A percentile compares a stretch with the other conserved stretches of the same genome.
Evolutionary conservation across 2,329 filamentous ascomycete species (phyloP).

Genomic region (Scedosporium apiospermum): DNA sequence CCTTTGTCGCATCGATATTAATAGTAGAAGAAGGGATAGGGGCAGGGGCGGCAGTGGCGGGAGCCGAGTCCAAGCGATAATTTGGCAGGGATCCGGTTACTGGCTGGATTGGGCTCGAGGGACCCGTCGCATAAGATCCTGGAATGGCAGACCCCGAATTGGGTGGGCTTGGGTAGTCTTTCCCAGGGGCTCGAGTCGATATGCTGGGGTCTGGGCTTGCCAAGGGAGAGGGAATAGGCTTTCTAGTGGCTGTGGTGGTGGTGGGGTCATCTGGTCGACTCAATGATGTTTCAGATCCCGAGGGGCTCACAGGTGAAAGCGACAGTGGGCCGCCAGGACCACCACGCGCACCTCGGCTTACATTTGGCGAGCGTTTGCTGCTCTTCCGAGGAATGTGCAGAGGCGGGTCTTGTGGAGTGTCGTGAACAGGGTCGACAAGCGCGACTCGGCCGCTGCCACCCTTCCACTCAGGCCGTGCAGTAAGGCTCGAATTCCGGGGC

Average conservation of each 20-base stretch:
- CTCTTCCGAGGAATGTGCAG: conserved; percentile 44
- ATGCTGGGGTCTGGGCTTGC: conserved; percentile 1
- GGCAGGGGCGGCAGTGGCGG: conserved; percentile 9
- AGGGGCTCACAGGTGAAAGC: conserved; percentile 21
- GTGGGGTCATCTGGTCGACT: conserved; percentile 10
- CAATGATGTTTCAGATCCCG: conserved; percentile 24
- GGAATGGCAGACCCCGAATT: conserved; percentile 17
- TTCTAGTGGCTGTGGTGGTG: conserved; percentile 20
- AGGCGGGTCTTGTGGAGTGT: conserved; percentile 47
- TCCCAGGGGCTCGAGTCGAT: conserved; percentile 16
- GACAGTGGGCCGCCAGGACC: conserved; percentile 4
- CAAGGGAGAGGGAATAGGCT: conserved; percentile 15
- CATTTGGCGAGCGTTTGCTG: conserved; percentile 26
- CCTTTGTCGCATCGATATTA: conserved; percentile 16
- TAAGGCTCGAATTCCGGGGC: background rate
- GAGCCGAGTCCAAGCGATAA: conserved; percentile 6
- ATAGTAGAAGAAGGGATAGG: background rate
- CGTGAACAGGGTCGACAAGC: conserved; percentile 54
- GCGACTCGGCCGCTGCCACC: conserved; percentile 60
- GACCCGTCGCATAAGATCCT: conserved; percentile 13
- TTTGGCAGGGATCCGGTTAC: background rate
- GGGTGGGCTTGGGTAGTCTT: conserved; percentile 22
- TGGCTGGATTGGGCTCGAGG: background rate
- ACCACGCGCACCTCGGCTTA: conserved; percentile 7
- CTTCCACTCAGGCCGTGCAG: conserved; percentile 53